Evolutionary conservation across 2,329 filamentous ascomycete species (phyloP).

Genomic region (Penicillium sp.): DNA sequence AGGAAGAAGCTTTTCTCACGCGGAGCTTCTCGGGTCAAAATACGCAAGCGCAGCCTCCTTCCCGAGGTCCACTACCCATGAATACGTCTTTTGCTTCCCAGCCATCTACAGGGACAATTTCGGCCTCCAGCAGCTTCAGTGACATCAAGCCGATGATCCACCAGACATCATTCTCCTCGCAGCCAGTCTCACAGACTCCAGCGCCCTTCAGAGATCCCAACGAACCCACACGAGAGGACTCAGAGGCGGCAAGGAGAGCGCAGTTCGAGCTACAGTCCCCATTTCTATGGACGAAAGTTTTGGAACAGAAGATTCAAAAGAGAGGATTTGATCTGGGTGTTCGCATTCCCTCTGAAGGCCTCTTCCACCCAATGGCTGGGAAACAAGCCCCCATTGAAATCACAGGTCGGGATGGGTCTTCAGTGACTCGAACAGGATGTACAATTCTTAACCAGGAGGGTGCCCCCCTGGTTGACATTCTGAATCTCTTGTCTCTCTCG

Average conservation of each 20-base stretch:
- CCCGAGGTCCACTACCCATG: constrained; percentile 43
- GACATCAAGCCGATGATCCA: constrained; percentile 53
- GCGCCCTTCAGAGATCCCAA: constrained; percentile 63
- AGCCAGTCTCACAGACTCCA: constrained; percentile 61
- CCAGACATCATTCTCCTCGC: constrained; percentile 60
- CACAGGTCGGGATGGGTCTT: constrained; percentile 59
- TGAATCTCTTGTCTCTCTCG: constrained; percentile 76
- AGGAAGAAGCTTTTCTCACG: constrained; percentile 78
- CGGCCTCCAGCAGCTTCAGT: constrained; percentile 49
- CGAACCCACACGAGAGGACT: constrained; percentile 59
- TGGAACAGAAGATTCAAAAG: constrained; percentile 55
- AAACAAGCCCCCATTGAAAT: constrained; percentile 46
- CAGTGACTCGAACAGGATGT: constrained; percentile 60
- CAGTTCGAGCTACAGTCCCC: constrained; percentile 69
- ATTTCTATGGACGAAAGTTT: constrained; percentile 62
- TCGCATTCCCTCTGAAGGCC: constrained; percentile 54
- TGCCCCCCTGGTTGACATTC: constrained; percentile 71
- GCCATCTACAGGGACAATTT: constrained; percentile 40
- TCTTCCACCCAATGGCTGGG: constrained; percentile 44
- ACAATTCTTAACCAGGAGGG: constrained; percentile 66
- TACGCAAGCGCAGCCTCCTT: constrained; percentile 32
- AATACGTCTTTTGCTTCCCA: constrained; percentile 41
- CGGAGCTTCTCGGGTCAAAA: constrained; percentile 47
- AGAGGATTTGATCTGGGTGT: constrained; percentile 57
- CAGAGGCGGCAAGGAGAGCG: constrained; percentile 57